These are phyloP conservation scores for Lanzia echinophila DNA, from an alignment of 2,329 filamentous ascomycete genomes.

Conservation along the genomic window DNA sequence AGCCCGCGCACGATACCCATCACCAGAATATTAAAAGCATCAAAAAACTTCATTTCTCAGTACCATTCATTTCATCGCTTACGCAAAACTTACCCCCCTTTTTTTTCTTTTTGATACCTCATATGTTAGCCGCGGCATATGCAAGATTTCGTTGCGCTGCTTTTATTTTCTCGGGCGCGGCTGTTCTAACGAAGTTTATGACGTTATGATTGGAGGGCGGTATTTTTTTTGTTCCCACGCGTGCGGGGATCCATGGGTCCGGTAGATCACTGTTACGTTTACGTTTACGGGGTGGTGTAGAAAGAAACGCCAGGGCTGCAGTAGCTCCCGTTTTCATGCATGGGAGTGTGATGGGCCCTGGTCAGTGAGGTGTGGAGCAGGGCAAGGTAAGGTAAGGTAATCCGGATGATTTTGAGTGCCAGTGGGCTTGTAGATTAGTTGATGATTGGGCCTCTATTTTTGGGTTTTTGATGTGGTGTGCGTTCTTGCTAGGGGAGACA, in stretches of 20 bases:
- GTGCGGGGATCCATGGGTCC: slow-evolving; percentile 7
- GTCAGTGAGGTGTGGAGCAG: background rate
- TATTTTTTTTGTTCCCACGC: background rate
- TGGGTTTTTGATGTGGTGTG: background rate
- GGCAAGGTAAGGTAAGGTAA: background rate
- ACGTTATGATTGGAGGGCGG: slow-evolving; percentile 16
- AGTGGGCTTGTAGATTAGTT: background rate
- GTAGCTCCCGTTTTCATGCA: slow-evolving; percentile 9
- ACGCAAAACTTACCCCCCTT: background rate
- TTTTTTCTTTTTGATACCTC: slow-evolving; percentile 7
- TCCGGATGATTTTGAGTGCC: background rate
- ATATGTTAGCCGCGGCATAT: slow-evolving; percentile 8
- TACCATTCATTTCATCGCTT: slow-evolving; percentile 3
- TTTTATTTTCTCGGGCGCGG: slow-evolving; percentile 4
- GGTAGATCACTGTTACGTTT: background rate
- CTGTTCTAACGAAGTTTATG: slow-evolving; percentile 14
- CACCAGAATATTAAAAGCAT: slow-evolving; percentile 53
- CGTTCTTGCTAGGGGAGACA: background rate
- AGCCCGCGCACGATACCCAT: slow-evolving; percentile 60
- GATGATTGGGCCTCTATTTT: slow-evolving; percentile 10
- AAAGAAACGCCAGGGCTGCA: slow-evolving; percentile 15
- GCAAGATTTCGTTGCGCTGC: slow-evolving; percentile 5
- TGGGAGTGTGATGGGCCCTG: background rate
- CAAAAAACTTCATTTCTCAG: slow-evolving; percentile 2
- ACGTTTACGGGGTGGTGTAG: background rate